These are phyloP conservation scores for Jaenimonas drosophilae DNA, from an alignment of 208 protist species.

Conservation along the genomic window DNA sequence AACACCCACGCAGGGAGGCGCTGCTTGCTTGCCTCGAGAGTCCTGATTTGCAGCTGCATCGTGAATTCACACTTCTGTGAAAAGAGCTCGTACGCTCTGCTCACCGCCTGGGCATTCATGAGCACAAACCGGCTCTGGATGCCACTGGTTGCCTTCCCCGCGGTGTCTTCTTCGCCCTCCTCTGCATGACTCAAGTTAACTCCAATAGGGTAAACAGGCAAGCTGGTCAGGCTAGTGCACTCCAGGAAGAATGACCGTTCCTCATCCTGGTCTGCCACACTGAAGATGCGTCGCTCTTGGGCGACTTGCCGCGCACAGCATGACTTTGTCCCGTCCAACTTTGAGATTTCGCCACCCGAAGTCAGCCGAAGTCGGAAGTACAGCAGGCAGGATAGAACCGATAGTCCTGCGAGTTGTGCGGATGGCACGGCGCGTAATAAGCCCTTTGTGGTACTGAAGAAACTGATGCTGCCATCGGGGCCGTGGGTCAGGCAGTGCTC, in stretches of 20 bases:
- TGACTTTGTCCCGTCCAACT: not conserved
- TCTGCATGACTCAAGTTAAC: not conserved
- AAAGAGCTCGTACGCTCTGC: conserved; percentile 61
- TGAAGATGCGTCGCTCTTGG: not conserved
- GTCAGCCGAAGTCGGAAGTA: conserved; percentile 67
- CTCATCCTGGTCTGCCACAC: not conserved
- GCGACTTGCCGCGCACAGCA: not conserved
- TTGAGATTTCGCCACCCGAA: not conserved
- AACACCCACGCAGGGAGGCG: conserved; percentile 70
- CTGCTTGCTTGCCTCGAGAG: conserved; percentile 49
- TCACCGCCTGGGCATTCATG: conserved; percentile 39
- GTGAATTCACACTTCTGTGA: conserved; percentile 78
- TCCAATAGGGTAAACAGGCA: not conserved
- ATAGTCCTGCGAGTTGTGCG: conserved; percentile 52
- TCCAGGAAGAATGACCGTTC: conserved; percentile 6
- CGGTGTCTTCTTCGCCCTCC: not conserved
- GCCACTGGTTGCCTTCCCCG: conserved; percentile 7
- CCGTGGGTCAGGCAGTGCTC: conserved; percentile 63
- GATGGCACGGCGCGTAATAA: conserved; percentile 44
- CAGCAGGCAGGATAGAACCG: conserved; percentile 51
- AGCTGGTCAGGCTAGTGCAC: not conserved
- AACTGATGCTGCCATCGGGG: conserved; percentile 53
- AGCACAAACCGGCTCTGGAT: conserved; percentile 34
- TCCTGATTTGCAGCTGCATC: conserved; percentile 60
- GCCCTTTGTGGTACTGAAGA: conserved; percentile 55